Evolutionary conservation across 2,329 filamentous ascomycete genomes (phyloP).

Genomic region (Blastomyces silverae): DNA sequence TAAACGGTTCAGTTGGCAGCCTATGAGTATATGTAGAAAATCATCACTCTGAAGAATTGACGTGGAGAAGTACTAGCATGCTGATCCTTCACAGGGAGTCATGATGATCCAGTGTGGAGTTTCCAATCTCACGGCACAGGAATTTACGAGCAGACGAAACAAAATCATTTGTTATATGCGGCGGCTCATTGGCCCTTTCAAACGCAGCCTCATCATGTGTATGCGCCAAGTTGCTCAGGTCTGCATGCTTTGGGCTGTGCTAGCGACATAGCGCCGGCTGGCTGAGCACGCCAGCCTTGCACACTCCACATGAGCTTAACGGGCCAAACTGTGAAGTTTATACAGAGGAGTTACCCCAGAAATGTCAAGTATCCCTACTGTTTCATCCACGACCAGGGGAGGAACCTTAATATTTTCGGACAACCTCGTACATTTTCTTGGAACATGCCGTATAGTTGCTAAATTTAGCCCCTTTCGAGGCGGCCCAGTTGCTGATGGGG

Average conservation of each 20-base stretch:
- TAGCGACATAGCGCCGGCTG: background rate
- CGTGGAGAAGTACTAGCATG: background rate
- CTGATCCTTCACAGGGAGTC: background rate
- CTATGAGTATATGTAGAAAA: background rate
- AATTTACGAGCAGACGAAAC: background rate
- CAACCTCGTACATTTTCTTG: constrained; percentile 8
- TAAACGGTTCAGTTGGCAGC: background rate
- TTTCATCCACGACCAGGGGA: background rate
- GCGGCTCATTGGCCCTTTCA: background rate
- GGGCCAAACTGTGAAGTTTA: background rate
- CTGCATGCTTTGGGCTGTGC: background rate
- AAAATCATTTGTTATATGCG: background rate
- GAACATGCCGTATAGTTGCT: background rate
- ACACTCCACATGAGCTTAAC: background rate
- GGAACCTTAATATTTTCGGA: background rate
- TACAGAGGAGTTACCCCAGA: background rate
- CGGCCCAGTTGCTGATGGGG: background rate
- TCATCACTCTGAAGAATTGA: background rate
- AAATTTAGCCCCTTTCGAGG: background rate
- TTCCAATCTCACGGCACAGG: background rate
- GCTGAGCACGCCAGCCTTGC: background rate
- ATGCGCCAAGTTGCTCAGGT: background rate
- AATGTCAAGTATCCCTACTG: background rate
- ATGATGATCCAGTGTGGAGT: too few relatives aligned
- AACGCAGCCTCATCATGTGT: background rate